These are phyloP conservation scores for Fusarium sp. DNA, from an alignment of 2,329 filamentous ascomycete species.

Conservation along the genomic window DNA sequence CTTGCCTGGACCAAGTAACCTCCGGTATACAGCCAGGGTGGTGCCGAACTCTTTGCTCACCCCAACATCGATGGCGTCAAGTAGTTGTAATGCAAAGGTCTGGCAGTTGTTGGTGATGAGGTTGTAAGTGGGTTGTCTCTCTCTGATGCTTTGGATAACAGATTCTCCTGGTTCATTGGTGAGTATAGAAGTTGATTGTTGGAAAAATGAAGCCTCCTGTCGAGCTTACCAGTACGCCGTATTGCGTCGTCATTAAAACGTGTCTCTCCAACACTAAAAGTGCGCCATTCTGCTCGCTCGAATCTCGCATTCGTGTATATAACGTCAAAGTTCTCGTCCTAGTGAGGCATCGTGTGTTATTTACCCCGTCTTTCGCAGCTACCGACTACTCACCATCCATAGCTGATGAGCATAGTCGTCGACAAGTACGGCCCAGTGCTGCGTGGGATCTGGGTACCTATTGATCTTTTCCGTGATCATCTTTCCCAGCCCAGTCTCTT, in stretches of 20 bases:
- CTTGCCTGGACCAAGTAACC: slow-evolving; percentile 60
- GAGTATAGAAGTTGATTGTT: background rate
- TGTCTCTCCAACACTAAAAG: slow-evolving; percentile 63
- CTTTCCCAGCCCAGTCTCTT: slow-evolving; percentile 65
- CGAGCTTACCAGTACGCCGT: slow-evolving; percentile 56
- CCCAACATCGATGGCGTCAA: slow-evolving; percentile 65
- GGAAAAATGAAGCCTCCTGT: fast-evolving
- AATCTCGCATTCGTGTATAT: slow-evolving; percentile 66
- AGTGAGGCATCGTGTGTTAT: background rate
- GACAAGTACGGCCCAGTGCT: slow-evolving; percentile 69
- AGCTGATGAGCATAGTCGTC: slow-evolving; percentile 66
- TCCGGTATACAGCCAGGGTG: slow-evolving; percentile 63
- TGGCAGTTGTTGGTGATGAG: slow-evolving; percentile 71
- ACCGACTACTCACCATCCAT: slow-evolving; percentile 62
- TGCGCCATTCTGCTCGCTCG: slow-evolving; percentile 60
- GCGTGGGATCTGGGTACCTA: slow-evolving; percentile 67
- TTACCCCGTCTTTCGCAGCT: fast-evolving
- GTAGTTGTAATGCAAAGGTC: slow-evolving; percentile 63
- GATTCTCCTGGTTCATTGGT: slow-evolving; percentile 55
- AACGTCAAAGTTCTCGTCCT: slow-evolving; percentile 66
- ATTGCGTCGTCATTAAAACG: slow-evolving; percentile 66
- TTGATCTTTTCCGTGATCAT: slow-evolving; percentile 66
- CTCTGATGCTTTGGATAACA: slow-evolving; percentile 63
- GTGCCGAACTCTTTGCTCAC: slow-evolving; percentile 64
- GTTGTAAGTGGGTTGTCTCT: slow-evolving; percentile 63